Conservation (phyloP, 495 filamentous ascomycete genomes). For the Daldinia concentrica region DNA sequence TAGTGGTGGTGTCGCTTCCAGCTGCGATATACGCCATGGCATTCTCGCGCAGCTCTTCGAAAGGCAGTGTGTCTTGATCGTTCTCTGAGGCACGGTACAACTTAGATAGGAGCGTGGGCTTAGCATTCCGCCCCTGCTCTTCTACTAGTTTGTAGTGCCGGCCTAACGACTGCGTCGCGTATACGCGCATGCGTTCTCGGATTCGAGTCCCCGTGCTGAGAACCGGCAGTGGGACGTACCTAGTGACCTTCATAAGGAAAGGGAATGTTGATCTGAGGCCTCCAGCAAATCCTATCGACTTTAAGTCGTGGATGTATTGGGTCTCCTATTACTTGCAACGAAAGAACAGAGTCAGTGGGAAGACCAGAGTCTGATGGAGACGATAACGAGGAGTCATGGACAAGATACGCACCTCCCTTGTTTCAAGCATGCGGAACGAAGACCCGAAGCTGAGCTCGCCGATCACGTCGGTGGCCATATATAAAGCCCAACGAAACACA, state of each 20-base stretch:
- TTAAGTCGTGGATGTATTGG: slow-evolving; percentile 33
- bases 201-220: slow-evolving; percentile 9
- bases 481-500: slow-evolving; percentile 65
- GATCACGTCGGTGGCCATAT: slow-evolving; percentile 67
- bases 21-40: slow-evolving; percentile 54
- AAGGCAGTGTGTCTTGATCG: slow-evolving; percentile 35
- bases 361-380: no score
- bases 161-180: slow-evolving; percentile 52
- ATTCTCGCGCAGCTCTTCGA: slow-evolving; percentile 40
- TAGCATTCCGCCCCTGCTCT: slow-evolving; percentile 54
- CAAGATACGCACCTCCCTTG: slow-evolving; percentile 51
- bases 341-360: background rate
- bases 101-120: slow-evolving; percentile 53
- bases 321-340: slow-evolving; percentile 19
- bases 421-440: slow-evolving; percentile 64
- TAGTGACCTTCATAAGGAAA: slow-evolving; percentile 32
- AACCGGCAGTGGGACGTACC: slow-evolving; percentile 30
- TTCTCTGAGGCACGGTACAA: slow-evolving; percentile 48
- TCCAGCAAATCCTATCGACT: slow-evolving; percentile 19
- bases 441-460: slow-evolving; percentile 67
- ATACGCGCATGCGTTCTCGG: slow-evolving; percentile 35
- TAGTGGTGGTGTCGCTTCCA: slow-evolving; percentile 61
- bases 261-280: slow-evolving; percentile 25
- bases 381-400: background rate
- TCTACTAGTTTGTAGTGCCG: slow-evolving; percentile 55